These are phyloP conservation scores for Coniella vitis DNA, from an alignment of 2,329 filamentous ascomycete genomes.

Conservation along the genomic window DNA sequence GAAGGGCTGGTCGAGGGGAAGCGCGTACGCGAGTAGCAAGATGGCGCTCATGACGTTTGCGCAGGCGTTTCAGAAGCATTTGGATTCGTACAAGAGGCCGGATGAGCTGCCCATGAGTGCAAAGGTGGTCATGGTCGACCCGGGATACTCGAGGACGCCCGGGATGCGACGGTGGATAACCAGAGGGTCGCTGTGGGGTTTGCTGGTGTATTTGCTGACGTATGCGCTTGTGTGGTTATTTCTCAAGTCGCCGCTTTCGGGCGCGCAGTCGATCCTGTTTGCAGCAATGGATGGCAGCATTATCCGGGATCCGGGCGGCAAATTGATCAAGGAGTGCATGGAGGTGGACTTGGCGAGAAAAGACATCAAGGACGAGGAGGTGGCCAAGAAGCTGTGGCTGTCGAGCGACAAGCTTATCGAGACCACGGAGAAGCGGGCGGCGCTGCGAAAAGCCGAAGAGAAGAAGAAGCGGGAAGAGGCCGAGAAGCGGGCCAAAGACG, in stretches of 20 bases:
- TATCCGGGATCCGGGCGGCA: conserved; percentile 57
- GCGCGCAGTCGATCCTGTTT: conserved; percentile 78
- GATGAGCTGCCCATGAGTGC: conserved; percentile 78
- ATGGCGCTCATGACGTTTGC: conserved; percentile 86
- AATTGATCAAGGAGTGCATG: conserved; percentile 81
- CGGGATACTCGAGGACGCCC: conserved; percentile 76
- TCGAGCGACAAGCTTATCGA: conserved; percentile 81
- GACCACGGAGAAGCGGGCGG: conserved; percentile 71
- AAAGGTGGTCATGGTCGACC: conserved; percentile 80
- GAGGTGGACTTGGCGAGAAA: conserved; percentile 63
- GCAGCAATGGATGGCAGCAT: conserved; percentile 77
- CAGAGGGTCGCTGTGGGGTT: conserved; percentile 72
- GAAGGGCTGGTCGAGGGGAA: conserved; percentile 47
- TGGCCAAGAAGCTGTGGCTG: conserved; percentile 84
- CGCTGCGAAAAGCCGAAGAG: conserved; percentile 43
- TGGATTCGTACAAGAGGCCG: conserved; percentile 75
- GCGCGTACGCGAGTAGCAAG: conserved; percentile 59
- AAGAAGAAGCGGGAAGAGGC: conserved; percentile 30
- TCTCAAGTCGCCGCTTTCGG: conserved; percentile 76
- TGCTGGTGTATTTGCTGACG: conserved; percentile 67
- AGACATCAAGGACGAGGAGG: conserved; percentile 70
- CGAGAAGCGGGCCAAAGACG: conserved; percentile 28
- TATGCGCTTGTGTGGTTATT: conserved; percentile 84
- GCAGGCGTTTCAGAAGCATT: conserved; percentile 84
- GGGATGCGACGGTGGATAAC: conserved; percentile 84